Evolutionary conservation across 1,284 basidiomycete species (phyloP).

Genomic region (Melampsora larici-populina): DNA sequence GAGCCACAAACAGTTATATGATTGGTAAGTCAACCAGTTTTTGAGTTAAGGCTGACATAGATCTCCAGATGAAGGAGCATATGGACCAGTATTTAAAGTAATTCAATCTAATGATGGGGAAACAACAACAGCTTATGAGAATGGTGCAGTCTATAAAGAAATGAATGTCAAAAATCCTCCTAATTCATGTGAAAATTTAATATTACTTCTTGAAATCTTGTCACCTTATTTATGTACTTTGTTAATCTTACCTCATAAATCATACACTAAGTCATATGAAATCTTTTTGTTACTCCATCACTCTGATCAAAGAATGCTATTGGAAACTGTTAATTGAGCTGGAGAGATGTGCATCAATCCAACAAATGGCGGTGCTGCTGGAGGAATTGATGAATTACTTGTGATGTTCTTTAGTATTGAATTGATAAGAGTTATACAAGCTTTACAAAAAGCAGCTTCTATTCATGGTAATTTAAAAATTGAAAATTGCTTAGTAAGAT

Average conservation of each 20-base stretch:
- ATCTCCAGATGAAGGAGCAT: constrained; percentile 96
- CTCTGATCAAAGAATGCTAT: constrained; percentile 83
- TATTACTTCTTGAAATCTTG: constrained; percentile 72
- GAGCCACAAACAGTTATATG: too few species aligned
- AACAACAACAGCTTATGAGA: constrained; percentile 54
- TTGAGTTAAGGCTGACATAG: too few species aligned
- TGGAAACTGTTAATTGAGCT: constrained; percentile 87
- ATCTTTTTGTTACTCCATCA: constrained; percentile 84
- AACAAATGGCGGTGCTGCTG: constrained; percentile 49
- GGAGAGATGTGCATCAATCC: constrained; percentile 63
- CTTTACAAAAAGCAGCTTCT: constrained; percentile 74
- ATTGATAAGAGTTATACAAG: constrained; percentile 76
- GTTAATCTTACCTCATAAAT: constrained; percentile 66
- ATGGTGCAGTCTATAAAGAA: constrained; percentile 66
- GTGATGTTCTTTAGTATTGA: constrained; percentile 95
- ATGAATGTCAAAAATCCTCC: constrained; percentile 88
- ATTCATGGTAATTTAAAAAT: constrained; percentile 99
- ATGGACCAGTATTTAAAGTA: constrained; percentile 79
- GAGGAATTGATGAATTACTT: constrained; percentile 78
- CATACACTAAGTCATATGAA: constrained; percentile 83
- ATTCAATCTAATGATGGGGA: constrained; percentile 59
- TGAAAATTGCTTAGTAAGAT: constrained; percentile 90
- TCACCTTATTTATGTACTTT: constrained; percentile 62
- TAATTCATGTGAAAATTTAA: constrained; percentile 88
- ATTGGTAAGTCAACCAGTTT: too few species aligned